Evolutionary conservation across 345 rosid species (phyloP).

Genomic region (Hibiscus trionum): DNA sequence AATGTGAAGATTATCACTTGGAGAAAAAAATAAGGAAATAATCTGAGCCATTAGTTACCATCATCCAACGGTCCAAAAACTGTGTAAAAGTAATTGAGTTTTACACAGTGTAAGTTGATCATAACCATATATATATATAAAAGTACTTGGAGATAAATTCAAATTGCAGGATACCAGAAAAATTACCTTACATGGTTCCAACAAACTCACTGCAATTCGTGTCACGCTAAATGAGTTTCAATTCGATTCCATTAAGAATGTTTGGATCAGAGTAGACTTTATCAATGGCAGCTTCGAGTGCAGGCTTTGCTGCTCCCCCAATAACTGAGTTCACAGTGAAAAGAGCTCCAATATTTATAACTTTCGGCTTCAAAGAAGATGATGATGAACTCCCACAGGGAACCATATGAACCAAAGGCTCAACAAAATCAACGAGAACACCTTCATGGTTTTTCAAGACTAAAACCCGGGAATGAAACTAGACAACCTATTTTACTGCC

Average conservation of each 20-base stretch:
- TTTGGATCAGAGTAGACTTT: slow-evolving; percentile 59
- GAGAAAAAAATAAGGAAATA: too few species aligned
- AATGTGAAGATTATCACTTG: too few species aligned
- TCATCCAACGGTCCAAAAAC: too few species aligned
- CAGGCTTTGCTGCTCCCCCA: slow-evolving; percentile 61
- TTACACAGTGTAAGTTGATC: too few species aligned
- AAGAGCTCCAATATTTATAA: slow-evolving; percentile 57
- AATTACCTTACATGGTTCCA: slow-evolving; percentile 76
- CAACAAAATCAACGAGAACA: slow-evolving; percentile 21
- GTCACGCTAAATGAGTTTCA: slow-evolving; percentile 41
- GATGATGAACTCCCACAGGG: slow-evolving; percentile 32
- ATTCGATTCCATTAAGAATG: slow-evolving; percentile 43
- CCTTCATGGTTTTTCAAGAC: slow-evolving; percentile 21
- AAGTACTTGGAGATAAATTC: too few species aligned
- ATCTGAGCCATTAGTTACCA: too few species aligned
- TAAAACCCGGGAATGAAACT: too few species aligned
- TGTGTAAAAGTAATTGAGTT: too few species aligned
- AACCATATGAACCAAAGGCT: slow-evolving; percentile 27
- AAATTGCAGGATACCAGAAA: not conserved
- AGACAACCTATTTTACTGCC: not conserved
- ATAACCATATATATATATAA: too few species aligned
- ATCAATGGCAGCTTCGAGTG: slow-evolving; percentile 52
- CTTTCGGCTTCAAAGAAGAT: slow-evolving; percentile 34
- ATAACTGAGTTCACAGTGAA: slow-evolving; percentile 65
- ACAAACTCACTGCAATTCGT: slow-evolving; percentile 81